phyloP scores from a whole-genome alignment of 805 yeast genomes.

The Candida quercuum region DNA sequence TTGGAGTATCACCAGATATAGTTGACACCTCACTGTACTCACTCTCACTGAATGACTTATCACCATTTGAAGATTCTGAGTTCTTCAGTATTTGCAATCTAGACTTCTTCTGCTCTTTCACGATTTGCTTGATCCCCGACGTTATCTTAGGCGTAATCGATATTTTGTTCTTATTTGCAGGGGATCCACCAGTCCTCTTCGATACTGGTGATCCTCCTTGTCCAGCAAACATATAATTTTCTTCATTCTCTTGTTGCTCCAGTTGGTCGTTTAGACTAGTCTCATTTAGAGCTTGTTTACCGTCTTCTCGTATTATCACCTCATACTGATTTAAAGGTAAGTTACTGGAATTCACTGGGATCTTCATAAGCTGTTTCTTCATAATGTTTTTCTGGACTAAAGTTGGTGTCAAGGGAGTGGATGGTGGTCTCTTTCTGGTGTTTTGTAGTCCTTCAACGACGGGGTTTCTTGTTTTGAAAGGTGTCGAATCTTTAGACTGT shows the following conservation, averaged over 20 bases:
- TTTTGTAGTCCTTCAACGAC: constrained; percentile 12
- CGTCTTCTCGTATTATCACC: not conserved
- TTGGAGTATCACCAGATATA: constrained; percentile 22
- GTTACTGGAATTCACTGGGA: not conserved
- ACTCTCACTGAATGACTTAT: constrained; percentile 13
- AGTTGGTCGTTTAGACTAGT: not conserved
- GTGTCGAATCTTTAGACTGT: constrained; percentile 13
- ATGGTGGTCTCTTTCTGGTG: constrained; percentile 21
- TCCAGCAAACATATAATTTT: constrained; percentile 1
- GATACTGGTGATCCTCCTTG: constrained; percentile 17
- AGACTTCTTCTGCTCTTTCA: constrained; percentile 20
- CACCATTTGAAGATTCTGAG: constrained; percentile 5
- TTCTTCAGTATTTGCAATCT: constrained; percentile 18
- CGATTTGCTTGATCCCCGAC: constrained; percentile 22
- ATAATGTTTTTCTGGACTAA: constrained; percentile 18
- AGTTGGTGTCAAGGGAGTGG: constrained; percentile 24
- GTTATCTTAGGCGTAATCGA: constrained; percentile 19
- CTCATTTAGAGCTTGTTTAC: not conserved
- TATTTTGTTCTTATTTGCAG: not conserved
- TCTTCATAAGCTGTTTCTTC: constrained; percentile 12
- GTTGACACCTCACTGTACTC: constrained; percentile 24
- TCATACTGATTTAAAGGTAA: not conserved
- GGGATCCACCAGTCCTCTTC: constrained; percentile 3
- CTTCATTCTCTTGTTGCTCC: constrained; percentile 2
- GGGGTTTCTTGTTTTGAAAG: constrained; percentile 14